Percentiles rank a stretch among this genome's conserved stretches.
These are phyloP conservation scores for Pleurotus djamor DNA, from an alignment of 768 basidiomycete species.

Conservation along the genomic window DNA sequence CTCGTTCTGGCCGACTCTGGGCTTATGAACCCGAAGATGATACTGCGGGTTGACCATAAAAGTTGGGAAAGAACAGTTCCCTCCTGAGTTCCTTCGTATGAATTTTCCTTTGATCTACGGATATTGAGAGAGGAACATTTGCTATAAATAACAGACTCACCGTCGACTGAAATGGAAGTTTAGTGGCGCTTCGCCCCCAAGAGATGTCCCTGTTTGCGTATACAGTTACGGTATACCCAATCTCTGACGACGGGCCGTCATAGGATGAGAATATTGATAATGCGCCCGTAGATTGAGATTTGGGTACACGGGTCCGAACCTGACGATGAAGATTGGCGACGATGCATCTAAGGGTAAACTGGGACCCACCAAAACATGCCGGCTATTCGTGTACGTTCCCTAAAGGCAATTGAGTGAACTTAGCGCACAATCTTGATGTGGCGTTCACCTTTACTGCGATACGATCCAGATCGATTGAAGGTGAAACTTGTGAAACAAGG, in stretches of 20 bases:
- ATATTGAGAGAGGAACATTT: no score
- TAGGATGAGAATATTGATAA: slow-evolving; percentile 65
- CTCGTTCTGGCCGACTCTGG: slow-evolving; percentile 15
- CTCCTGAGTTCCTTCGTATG: slow-evolving; percentile 75
- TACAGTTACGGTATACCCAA: slow-evolving; percentile 68
- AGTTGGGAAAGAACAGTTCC: slow-evolving; percentile 75
- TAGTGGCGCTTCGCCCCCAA: slow-evolving; percentile 44
- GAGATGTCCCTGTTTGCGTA: slow-evolving; percentile 42
- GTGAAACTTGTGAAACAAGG: neutral
- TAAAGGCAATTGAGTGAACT: slow-evolving; percentile 13
- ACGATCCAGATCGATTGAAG: neutral
- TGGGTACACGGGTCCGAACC: slow-evolving; percentile 33
- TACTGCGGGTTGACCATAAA: slow-evolving; percentile 95
- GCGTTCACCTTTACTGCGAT: slow-evolving; percentile 7
- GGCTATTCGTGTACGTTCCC: slow-evolving; percentile 54
- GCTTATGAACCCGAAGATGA: slow-evolving; percentile 54
- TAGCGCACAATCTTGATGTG: neutral
- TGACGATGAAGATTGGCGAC: slow-evolving; percentile 12
- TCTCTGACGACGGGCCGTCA: slow-evolving; percentile 58
- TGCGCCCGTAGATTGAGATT: slow-evolving; percentile 30
- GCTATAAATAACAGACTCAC: slow-evolving; percentile 16
- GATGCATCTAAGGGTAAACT: neutral
- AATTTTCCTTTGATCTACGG: slow-evolving; percentile 53
- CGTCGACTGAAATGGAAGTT: slow-evolving; percentile 38
- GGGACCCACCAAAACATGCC: slow-evolving; percentile 40